Base-by-base conservation (phyloP, 2,329 filamentous ascomycete species). In the Xylariaceae sp. region DNA sequence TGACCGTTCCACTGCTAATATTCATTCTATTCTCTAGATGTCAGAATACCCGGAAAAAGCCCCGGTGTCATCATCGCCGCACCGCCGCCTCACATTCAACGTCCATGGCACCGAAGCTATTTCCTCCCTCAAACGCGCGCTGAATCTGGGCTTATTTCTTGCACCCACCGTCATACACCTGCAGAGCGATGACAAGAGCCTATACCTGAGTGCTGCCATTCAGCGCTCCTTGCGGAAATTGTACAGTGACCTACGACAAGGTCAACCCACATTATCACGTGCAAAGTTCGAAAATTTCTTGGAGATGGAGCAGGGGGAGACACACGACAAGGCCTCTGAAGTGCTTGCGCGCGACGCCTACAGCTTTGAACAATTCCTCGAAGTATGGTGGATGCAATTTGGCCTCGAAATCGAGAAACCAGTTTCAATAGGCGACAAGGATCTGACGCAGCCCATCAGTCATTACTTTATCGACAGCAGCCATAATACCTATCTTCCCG, bases 391-490 rank as follows among this genome's bases (percentile, higher is more conserved):
- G 60, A 67, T 70, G 40, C 60, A 67, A 6, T 77, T 74, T 46
- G 71, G 71, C 29, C 73, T 74, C 65, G 68, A 75, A 30, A 78
- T 79, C 3, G 62, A 72, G 18, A 70, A 65, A 59, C 74, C 76
- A n/a, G 67, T 72, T 19, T 68, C 72, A 7, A 53, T 70, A 19
- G 62, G 72, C 29, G 65, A 72, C 58, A 76, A 81, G 54, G 86
- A 91, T 65, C 68, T 84, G 30, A 80, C 79, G 0, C 81, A 80
- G 49, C 88, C 89, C 3, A 78, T 95, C 54, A 89, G 87, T 44
- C 90, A 95, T 68, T 96, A 96, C 74, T 96, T 90, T 70, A 92
- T 96, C 68, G 95, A 87, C 58, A 95, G 89, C 61, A 96, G 90
- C 67, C 92, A 96, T 75, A 96, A 96, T 68, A 96, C 92, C 0